phyloP scores from a whole-genome alignment of 352 stramenopile genomes.

The Globisporangium canariense region DNA sequence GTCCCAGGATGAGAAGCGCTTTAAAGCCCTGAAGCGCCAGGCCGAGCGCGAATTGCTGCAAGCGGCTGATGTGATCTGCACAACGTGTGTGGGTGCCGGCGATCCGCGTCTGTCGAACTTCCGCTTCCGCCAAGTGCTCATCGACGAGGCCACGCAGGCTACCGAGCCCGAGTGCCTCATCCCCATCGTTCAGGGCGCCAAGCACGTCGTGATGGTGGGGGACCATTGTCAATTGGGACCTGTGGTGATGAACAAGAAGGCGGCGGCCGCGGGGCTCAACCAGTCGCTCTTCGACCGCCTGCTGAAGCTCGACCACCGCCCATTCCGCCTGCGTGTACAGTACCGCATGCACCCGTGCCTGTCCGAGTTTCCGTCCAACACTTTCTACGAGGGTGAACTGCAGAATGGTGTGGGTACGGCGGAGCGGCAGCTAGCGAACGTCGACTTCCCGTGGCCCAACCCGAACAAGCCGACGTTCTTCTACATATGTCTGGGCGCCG shows the following conservation, averaged over 20 bases:
- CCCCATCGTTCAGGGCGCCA: constrained; percentile 97
- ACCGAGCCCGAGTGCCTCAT: constrained; percentile 99
- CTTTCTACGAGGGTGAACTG: constrained; percentile 99
- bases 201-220: constrained; percentile 99
- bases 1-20: constrained; percentile 96
- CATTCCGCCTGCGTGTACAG: constrained; percentile 97
- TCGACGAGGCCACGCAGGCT: constrained; percentile 99
- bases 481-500: constrained; percentile 94
- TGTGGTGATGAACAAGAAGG: constrained; percentile 99
- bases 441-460: constrained; percentile 98
- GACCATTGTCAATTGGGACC: constrained; percentile 98
- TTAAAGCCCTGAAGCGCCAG: constrained; percentile 90
- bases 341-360: constrained; percentile 99
- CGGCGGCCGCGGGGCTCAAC: constrained; percentile 95
- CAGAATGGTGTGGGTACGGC: constrained; percentile 97
- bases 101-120: constrained; percentile 98
- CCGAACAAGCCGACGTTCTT: constrained; percentile 98
- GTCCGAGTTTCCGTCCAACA: constrained; percentile 99
- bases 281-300: constrained; percentile 98
- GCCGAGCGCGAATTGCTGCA: constrained; percentile 97
- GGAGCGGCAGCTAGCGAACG: constrained; percentile 85
- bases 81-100: constrained; percentile 97
- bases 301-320: constrained; percentile 93
- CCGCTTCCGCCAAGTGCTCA: constrained; percentile 98
- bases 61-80: constrained; percentile 99